Base-by-base conservation (phyloP, 2,329 filamentous ascomycete genomes). In the Pseudogymnoascus sp. region DNA sequence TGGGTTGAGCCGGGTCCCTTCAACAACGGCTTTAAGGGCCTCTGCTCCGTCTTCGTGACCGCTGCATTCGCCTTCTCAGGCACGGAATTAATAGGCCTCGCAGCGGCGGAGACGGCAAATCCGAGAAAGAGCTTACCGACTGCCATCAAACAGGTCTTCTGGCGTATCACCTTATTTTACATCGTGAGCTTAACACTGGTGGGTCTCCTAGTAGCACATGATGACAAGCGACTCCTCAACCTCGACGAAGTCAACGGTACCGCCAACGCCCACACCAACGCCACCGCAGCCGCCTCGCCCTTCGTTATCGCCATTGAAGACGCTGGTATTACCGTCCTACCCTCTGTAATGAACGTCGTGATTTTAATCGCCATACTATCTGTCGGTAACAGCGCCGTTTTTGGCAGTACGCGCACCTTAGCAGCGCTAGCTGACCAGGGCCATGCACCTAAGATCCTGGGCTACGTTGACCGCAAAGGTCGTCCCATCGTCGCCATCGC, bases 221-320 rank as follows among this genome's bases (percentile, higher is more conserved):
- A 83, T 68, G 84, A 95, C 64, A 61, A 71, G 0, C 78, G 81
- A 3, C 85, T 96, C 0, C 77, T 91, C 1, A 78, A 79, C 10
- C 5, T 21, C n/a, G 41, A 17, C 26, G 36, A 11, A 39, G 79
- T 79, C 40, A 66, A 66, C 17, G 17, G 58, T 1, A 61, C 58
- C 26, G 74, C 37, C 75, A 21, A 21, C 21, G 21, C 17, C 17
- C 17, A 17, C 17, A 17, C 17, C 17, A 17, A 17, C 17, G 17
- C 17, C 17, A 76, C 73, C 24, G 63, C 63, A 35, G 67, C 66
- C 15, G 66, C 82, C 58, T 89, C 91, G 1, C 93, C 93, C 1
- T 97, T 97, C 72, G 92, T 97, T 68, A 95, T 97, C 69, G 90
- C 92, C 64, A 96, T 96, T 68, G 80, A 88, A 66, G 88, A 92